A percentile compares a stretch with the other conserved stretches of the same genome.
These are phyloP conservation scores for Thinopyrum elongatum DNA, from an alignment of 176 grass and related monocot genomes.

Conservation along the genomic window DNA sequence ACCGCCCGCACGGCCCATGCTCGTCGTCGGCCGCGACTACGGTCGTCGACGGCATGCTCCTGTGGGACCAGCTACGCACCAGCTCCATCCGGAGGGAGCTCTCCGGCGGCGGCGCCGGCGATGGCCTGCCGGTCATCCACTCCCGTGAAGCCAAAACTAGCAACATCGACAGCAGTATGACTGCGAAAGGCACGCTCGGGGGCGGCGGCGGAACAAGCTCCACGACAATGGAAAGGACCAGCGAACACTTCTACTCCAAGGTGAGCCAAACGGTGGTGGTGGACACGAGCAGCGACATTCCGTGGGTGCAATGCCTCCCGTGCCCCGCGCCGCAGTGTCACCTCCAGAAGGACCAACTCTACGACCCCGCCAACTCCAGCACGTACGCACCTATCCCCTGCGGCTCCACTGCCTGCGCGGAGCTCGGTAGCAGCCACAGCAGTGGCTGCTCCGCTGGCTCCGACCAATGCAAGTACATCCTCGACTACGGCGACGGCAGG, in stretches of 20 bases:
- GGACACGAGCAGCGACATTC: slow-evolving; percentile 54
- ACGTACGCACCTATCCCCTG: background rate
- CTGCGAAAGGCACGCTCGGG: no score
- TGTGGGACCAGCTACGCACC: no score
- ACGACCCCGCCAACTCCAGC: background rate
- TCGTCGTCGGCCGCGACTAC: background rate
- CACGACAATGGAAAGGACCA: no score
- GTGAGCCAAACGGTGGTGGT: slow-evolving; percentile 23
- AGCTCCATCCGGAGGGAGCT: no score
- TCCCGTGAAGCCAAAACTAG: no score
- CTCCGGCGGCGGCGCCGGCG: no score
- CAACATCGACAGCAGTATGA: no score
- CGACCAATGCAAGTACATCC: background rate
- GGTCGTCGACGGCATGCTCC: no score
- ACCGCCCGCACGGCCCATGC: background rate
- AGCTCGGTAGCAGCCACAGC: background rate
- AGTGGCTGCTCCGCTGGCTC: background rate
- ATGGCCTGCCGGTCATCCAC: no score
- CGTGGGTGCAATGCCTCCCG: slow-evolving; percentile 47
- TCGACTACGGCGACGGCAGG: background rate
- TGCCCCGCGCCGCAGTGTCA: background rate
- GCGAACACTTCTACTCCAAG: no score
- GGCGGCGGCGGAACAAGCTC: no score
- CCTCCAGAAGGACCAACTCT: background rate
- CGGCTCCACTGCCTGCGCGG: background rate